phyloP scores from a whole-genome alignment of 805 yeast species.

The Hanseniaspora pseudoguilliermondii region DNA sequence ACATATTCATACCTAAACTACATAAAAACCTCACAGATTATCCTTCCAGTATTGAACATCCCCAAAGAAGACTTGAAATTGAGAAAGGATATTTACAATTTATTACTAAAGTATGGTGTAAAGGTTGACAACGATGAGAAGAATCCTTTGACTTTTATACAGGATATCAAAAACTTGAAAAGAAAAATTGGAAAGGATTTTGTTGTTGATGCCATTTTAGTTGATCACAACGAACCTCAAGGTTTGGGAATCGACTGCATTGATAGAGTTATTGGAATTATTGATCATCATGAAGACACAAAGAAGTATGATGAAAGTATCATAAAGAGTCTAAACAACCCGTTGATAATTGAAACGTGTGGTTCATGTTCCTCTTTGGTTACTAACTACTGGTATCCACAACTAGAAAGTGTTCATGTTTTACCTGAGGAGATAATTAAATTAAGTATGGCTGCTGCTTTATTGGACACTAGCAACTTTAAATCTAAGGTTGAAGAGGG shows the following conservation, averaged over 20 bases:
- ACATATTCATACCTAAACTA: constrained; percentile 51
- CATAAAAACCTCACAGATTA: constrained; percentile 24
- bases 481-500: constrained; percentile 45
- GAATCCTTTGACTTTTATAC: constrained; percentile 45
- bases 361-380: constrained; percentile 80
- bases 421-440: constrained; percentile 26
- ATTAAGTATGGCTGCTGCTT: constrained; percentile 52
- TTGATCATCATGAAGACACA: constrained; percentile 85
- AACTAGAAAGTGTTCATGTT: constrained; percentile 13
- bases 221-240: constrained; percentile 70
- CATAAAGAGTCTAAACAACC: constrained; percentile 25
- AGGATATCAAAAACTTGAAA: constrained; percentile 39
- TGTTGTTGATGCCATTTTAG: constrained; percentile 37
- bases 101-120: constrained; percentile 30
- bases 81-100: constrained; percentile 55
- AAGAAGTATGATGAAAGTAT: constrained; percentile 33
- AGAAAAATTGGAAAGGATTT: constrained; percentile 16
- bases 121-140: not conserved
- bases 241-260: constrained; percentile 31
- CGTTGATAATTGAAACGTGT: constrained; percentile 45
- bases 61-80: constrained; percentile 50
- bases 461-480: constrained; percentile 66
- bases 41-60: constrained; percentile 68
- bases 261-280: constrained; percentile 40
- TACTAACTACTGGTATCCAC: constrained; percentile 42